Evolutionary conservation across 306 rosid species (phyloP), one percentile per base, ranked within the genome.

Genomic region (Cicer bijugum): DNA sequence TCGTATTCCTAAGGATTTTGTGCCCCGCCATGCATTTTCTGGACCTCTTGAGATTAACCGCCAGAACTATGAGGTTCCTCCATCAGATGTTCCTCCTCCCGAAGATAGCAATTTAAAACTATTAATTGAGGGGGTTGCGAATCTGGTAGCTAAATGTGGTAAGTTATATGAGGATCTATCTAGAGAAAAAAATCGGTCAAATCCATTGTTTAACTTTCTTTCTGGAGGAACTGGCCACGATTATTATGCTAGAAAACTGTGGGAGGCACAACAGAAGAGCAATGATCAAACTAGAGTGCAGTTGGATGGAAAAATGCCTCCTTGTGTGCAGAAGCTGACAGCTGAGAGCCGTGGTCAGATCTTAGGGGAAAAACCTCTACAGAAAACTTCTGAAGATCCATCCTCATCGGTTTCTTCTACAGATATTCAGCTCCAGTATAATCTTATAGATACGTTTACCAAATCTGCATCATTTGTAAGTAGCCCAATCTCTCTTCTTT

Each of bases 121-220:
- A 75, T 78, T 94, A 81, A 91, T 91, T 72, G 99, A 94, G 12
- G 99, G 99, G 80, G 93, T 91, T 67, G 95, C 99, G 46, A 83
- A 88, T 83, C 83, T 91, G 79, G 99, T 94, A 55, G 97, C 97
- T 79, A 88, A 96, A 75, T 89, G 99, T 71, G 99, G 99, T 46
- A 94, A 89, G 82, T 38, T 91, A 80, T 94, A 86, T 75, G 99
- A 91, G 96, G 97, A 94, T 83, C 85, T 94, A 72, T 94, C 96
- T 58, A 89, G 87, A 82, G 99, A 91, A 79, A 94, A 91, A 75
- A 88, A 94, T 76, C 82, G 78, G 76, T 83, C 91, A 68, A 94
- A 94, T 88, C 95, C 96, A 3, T 60, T 88, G 85, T 94, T 94
- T 85, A 87, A 81, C 76, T 94, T 94, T 78, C 99, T 94, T 73